Percentiles rank a stretch among this genome's conserved stretches.
Conservation (phyloP, 805 yeast genomes). For the Blastobotrys attinorum region DNA sequence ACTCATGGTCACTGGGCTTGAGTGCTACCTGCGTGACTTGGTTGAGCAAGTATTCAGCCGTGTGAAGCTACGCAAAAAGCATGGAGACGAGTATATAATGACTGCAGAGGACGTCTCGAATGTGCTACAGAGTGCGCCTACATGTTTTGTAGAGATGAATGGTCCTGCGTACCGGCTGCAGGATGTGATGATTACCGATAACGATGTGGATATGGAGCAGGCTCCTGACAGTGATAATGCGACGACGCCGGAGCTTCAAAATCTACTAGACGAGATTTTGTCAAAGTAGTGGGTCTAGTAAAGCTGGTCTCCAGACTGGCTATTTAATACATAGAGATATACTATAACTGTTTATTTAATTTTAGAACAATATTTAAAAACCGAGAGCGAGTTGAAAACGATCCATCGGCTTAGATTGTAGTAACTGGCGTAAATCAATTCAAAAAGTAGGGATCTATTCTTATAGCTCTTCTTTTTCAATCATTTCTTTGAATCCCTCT, state of each 20-base stretch:
- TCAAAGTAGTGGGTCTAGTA: background rate
- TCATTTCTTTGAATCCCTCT: constrained; percentile 7
- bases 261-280: constrained; percentile 5
- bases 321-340: no score
- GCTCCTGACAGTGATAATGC: background rate
- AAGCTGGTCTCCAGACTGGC: no score
- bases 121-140: constrained; percentile 28
- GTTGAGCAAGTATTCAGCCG: constrained; percentile 69
- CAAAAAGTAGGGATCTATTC: no score
- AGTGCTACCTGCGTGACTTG: constrained; percentile 65
- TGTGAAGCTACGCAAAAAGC: constrained; percentile 51
- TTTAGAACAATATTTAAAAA: no score
- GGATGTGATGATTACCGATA: constrained; percentile 29
- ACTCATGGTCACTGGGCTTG: constrained; percentile 70
- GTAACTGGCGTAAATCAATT: no score
- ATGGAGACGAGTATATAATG: constrained; percentile 30
- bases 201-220: constrained; percentile 17
- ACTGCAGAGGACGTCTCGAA: constrained; percentile 29
- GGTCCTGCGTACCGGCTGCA: constrained; percentile 30
- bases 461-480: constrained; percentile 1
- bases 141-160: constrained; percentile 27
- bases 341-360: no score
- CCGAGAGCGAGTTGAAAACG: no score
- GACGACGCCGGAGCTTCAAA: constrained; percentile 1
- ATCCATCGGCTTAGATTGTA: no score